Conservation (phyloP, 1,284 basidiomycete species). For the Neonothopanus nambi region DNA sequence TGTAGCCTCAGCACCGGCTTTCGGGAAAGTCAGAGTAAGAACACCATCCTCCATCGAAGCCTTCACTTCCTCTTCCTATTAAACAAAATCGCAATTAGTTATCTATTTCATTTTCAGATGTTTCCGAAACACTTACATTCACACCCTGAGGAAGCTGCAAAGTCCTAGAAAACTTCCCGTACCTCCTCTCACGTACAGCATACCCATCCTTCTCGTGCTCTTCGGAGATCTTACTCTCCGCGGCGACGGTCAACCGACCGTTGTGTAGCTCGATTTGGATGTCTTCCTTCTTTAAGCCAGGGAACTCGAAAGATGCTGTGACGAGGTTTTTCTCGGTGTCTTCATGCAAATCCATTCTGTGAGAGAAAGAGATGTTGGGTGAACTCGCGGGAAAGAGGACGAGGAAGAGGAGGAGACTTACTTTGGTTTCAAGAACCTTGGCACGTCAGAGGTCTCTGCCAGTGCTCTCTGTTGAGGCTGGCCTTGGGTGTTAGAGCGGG, state of each 20-base stretch:
- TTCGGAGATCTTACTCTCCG: slow-evolving; percentile 14
- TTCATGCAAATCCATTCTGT: slow-evolving; percentile 22
- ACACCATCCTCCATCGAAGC: slow-evolving; percentile 19
- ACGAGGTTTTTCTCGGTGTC: slow-evolving; percentile 17
- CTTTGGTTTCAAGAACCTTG: slow-evolving; percentile 13
- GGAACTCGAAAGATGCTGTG: slow-evolving; percentile 20
- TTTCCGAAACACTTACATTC: slow-evolving; percentile 9
- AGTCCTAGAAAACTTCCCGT: slow-evolving; percentile 19
- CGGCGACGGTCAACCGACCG: slow-evolving; percentile 17
- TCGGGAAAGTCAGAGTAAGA: slow-evolving; percentile 18
- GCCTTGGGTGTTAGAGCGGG: neutral
- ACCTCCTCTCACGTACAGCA: slow-evolving; percentile 12
- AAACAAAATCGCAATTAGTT: neutral
- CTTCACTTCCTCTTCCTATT: slow-evolving; percentile 17
- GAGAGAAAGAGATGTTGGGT: neutral
- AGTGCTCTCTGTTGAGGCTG: neutral
- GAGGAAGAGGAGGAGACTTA: neutral
- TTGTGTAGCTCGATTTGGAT: slow-evolving; percentile 18
- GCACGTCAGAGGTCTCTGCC: slow-evolving; percentile 1
- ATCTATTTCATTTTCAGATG: neutral
- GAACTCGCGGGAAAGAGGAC: neutral
- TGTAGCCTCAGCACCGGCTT: slow-evolving; percentile 13
- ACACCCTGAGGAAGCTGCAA: slow-evolving; percentile 19
- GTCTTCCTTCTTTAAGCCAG: slow-evolving; percentile 15
- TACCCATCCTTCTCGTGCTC: slow-evolving; percentile 16